Percentiles rank a stretch among this genome's conserved stretches.
These are phyloP conservation scores for Thielaviopsis musarum DNA, from an alignment of 2,329 filamentous ascomycete species.

Conservation along the genomic window DNA sequence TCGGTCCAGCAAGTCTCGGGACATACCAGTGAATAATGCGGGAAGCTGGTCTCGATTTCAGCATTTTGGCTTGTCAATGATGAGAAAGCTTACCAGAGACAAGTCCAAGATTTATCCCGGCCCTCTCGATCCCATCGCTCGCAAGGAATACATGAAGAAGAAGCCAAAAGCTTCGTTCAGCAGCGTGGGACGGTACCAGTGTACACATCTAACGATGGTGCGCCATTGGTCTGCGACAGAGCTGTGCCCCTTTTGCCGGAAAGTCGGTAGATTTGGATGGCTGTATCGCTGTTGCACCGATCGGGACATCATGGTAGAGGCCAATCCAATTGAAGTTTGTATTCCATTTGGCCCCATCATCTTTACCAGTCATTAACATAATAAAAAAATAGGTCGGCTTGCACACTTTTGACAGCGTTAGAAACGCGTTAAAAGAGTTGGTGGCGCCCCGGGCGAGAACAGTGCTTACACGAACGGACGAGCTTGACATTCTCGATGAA, in stretches of 20 bases:
- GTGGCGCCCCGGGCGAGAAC: conserved; percentile 24
- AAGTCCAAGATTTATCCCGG: conserved; percentile 1
- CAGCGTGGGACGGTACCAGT: background rate
- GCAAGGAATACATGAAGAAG: background rate
- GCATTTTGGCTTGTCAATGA: background rate
- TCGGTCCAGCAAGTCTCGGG: background rate
- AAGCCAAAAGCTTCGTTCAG: background rate
- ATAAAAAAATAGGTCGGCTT: conserved; percentile 13
- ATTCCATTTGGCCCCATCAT: conserved; percentile 2
- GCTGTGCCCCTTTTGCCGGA: conserved; percentile 27
- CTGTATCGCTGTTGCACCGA: conserved; percentile 60
- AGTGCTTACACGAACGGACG: conserved; percentile 25
- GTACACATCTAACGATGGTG: conserved; percentile 2
- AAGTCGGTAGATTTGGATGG: conserved; percentile 45
- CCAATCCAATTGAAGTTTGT: conserved; percentile 15
- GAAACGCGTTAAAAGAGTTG: conserved; percentile 18
- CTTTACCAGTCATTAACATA: conserved; percentile 3
- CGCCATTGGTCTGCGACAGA: conserved; percentile 3
- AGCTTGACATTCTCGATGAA: conserved; percentile 29
- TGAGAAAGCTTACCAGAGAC: background rate
- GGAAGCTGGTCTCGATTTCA: background rate
- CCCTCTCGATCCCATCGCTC: background rate
- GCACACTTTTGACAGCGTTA: conserved; percentile 21
- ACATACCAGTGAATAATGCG: background rate
- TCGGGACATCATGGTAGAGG: conserved; percentile 25